Base-by-base conservation (phyloP, 768 basidiomycete genomes). In the Trametes cingulata region DNA sequence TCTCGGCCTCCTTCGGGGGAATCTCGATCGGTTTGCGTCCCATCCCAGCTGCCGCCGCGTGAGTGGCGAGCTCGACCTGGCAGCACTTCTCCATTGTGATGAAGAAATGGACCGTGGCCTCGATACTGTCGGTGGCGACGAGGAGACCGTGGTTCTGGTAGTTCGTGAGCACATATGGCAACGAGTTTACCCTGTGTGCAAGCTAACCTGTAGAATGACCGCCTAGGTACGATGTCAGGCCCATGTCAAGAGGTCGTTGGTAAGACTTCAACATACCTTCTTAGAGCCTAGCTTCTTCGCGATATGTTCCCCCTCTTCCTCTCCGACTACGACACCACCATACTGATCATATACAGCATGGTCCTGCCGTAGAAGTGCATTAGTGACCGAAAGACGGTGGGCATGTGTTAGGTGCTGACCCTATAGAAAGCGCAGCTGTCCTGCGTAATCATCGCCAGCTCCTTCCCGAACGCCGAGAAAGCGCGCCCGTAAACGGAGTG, bases 401-500 rank as follows among this genome's bases (percentile, higher is more conserved):
- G 33, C 25, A 4, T 4, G 4, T 33, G 29, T 33, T 5, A 33
- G 10, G 29, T 10, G 33, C 64, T 22, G 29, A 69, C 71, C 39
- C 74, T 40, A 54, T 72, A 72, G 67, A 76, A 76, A 10, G 67
- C 69, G 49, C 73, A 75, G 20, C 54, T 61, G 52, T 76, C 75
- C 58, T 75, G 75, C 5, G 74, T 74, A 40, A 74, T 68, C 56
- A 71, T 71, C 37, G 71, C 66, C 29, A 75, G 65, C 51, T 67
- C 64, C 25, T 62, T 63, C 6, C 75, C 74, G 35, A 77, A 67
- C 1, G 76, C 68, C 3, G 73, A 66, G 64, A 76, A 78, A 1
- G 76, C 76, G 49, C 73, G 73, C n/a, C 75, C 77, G 56, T 70
- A 69, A 10, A 69, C 63, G 0, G 72, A 70, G 50, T 77, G 76